These are phyloP conservation scores for Hymenoscyphus fraxineus DNA, from an alignment of 2,329 filamentous ascomycete species.

Conservation along the genomic window DNA sequence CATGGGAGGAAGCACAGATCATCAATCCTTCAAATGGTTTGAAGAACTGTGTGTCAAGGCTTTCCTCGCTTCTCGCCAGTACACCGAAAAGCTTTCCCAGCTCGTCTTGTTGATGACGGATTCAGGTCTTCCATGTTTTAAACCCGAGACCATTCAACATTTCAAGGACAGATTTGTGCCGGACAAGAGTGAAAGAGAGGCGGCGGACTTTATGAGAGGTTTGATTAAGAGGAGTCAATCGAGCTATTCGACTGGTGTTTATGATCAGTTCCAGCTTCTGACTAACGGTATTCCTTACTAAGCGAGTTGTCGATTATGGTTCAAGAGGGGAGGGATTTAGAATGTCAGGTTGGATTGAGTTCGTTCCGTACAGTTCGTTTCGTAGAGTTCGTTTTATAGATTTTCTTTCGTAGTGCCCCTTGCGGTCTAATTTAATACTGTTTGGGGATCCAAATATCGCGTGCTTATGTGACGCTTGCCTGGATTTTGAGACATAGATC, in stretches of 20 bases:
- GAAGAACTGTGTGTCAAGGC: slow-evolving; percentile 95
- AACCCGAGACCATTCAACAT: slow-evolving; percentile 88
- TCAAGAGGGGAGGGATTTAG: neutral
- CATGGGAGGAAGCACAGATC: slow-evolving; percentile 83
- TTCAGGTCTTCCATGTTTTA: slow-evolving; percentile 94
- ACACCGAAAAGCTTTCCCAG: slow-evolving; percentile 84
- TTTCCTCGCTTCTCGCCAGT: slow-evolving; percentile 82
- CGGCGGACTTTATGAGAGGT: slow-evolving; percentile 88
- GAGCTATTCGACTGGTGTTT: slow-evolving; percentile 88
- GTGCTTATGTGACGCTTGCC: neutral
- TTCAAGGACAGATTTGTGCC: slow-evolving; percentile 91
- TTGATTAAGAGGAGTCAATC: slow-evolving; percentile 86
- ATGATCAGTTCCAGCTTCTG: slow-evolving; percentile 96
- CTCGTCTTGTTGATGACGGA: slow-evolving; percentile 95
- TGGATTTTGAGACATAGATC: neutral
- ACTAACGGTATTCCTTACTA: slow-evolving; percentile 93
- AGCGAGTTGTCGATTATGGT: neutral
- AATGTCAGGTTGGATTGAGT: neutral
- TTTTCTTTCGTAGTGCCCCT: neutral
- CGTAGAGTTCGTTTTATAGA: neutral
- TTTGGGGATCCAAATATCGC: neutral
- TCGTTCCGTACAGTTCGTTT: neutral
- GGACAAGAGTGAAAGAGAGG: slow-evolving; percentile 86
- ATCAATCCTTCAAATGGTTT: slow-evolving; percentile 91
- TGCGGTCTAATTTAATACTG: neutral